These are phyloP conservation scores for Physcomitrellopsis africana DNA, from an alignment of 225 moss, liverwort and hornwort genomes.

Conservation along the genomic window DNA sequence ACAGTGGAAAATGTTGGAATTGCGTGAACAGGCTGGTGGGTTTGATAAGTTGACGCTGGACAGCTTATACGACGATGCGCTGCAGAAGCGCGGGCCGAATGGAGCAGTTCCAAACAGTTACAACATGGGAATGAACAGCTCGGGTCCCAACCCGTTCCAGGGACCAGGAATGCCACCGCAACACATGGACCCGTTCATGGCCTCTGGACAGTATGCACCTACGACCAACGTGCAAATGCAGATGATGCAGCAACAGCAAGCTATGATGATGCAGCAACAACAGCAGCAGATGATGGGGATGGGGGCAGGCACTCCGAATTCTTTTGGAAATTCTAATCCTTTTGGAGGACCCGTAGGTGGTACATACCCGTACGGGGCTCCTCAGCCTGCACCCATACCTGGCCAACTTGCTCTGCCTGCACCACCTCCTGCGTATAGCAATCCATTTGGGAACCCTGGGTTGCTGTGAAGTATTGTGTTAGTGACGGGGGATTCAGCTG, in stretches of 20 bases:
- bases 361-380: slow-evolving; percentile 37
- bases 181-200: slow-evolving; percentile 35
- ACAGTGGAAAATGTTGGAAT: neutral
- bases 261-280: slow-evolving; percentile 38
- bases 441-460: slow-evolving; percentile 54
- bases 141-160: slow-evolving; percentile 44
- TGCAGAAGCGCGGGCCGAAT: slow-evolving; percentile 34
- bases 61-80: slow-evolving; percentile 59
- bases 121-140: slow-evolving; percentile 25
- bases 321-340: slow-evolving; percentile 23
- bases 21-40: slow-evolving; percentile 33
- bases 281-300: slow-evolving; percentile 43
- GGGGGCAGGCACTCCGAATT: slow-evolving; percentile 13
- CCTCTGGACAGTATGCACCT: slow-evolving; percentile 45
- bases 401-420: slow-evolving; percentile 3
- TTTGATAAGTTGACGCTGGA: slow-evolving; percentile 58
- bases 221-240: slow-evolving; percentile 43
- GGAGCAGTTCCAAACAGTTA: slow-evolving; percentile 23
- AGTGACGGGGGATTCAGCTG: neutral
- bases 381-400: slow-evolving; percentile 25
- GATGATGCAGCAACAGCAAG: slow-evolving; percentile 48
- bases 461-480: slow-evolving; percentile 35
- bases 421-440: slow-evolving; percentile 40
- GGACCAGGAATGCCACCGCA: too few relatives aligned
- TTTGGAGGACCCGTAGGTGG: slow-evolving; percentile 5